Base-by-base conservation (phyloP, 2,329 filamentous ascomycete species). In the Beauveria medogensis region DNA sequence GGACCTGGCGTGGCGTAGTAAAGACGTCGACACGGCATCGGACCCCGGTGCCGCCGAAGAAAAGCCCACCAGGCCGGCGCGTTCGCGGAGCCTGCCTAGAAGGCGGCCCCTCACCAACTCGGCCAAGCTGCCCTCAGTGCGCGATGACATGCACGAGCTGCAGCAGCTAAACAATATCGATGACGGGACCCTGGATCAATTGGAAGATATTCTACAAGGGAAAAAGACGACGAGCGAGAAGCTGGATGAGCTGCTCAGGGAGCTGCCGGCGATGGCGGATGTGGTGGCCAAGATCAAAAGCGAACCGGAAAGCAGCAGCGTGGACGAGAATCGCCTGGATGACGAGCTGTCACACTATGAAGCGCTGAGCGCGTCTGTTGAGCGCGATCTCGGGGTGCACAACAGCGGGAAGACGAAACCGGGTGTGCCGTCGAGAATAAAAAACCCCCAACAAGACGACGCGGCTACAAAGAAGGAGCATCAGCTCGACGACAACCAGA, bases 111-210 rank as follows among this genome's bases (percentile, higher is more conserved):
- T 83, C 41, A 74, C 76, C 63, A 85, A 85, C 71, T 80, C 82
- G 3, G 79, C 79, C 57, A 80, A 75, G 61, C 80, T 76, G 3
- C 78, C 80, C 2, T 82, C 79, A 2, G 82, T 82, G 58, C 80
- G 76, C 59, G 82, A 84, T 61, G 83, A 86, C 64, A 70, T 85
- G 30, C 72, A 77, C 30, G 77, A 81, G 55, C 79, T 86, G 51
- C 76, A 82, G 63, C 75, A 75, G 18, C 73, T 71, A 50, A 78
- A 84, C 65, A 76, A 83, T 58, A 78, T 84, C 28, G 82, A 85
- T 20, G 83, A 85, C 65, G 83, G 81, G 1, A 85, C 82, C 0
- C 69, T 84, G n/a, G 82, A 85, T 53, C 80, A 85, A 63, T 73
- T 85, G 34, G 81, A 81, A 61, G 78, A 80, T 30, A 71, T 84